phyloP scores from a whole-genome alignment of 805 yeast genomes.

The Clavispora vitiphila region DNA sequence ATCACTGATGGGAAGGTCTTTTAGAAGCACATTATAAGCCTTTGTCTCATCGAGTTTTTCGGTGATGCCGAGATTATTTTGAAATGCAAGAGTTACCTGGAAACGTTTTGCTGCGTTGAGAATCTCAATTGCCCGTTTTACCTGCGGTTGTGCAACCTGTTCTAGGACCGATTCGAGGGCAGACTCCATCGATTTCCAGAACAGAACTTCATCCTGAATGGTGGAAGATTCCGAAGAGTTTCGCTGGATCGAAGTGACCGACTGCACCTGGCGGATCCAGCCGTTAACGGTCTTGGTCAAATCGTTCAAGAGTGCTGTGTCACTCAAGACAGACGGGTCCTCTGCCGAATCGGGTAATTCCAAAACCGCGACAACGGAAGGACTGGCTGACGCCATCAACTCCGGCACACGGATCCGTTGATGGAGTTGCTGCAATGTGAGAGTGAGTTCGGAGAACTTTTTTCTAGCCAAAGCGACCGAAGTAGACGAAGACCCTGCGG shows the following conservation, averaged over 20 bases:
- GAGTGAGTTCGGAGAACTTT: constrained; percentile 62
- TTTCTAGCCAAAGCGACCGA: constrained; percentile 31
- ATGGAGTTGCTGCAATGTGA: constrained; percentile 63
- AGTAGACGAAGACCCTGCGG: constrained; percentile 5
- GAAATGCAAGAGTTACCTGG: constrained; percentile 69
- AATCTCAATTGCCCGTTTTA: constrained; percentile 53
- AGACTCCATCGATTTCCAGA: constrained; percentile 71
- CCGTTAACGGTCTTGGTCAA: constrained; percentile 65
- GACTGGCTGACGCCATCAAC: constrained; percentile 48
- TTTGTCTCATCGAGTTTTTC: constrained; percentile 48
- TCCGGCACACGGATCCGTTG: constrained; percentile 68
- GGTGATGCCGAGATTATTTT: constrained; percentile 64
- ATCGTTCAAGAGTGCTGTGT: constrained; percentile 56
- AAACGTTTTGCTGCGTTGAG: constrained; percentile 70
- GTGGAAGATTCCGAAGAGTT: constrained; percentile 53
- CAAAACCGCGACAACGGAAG: constrained; percentile 27
- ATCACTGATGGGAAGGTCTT: constrained; percentile 65
- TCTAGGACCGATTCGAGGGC: constrained; percentile 51
- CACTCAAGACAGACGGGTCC: constrained; percentile 19
- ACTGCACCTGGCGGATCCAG: constrained; percentile 67
- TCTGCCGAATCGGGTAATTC: constrained; percentile 28
- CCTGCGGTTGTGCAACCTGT: constrained; percentile 53
- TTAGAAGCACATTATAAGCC: constrained; percentile 57
- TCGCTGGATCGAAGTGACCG: constrained; percentile 48
- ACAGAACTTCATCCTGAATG: constrained; percentile 59